Evolutionary conservation across 2,329 filamentous ascomycete genomes (phyloP), one percentile per base, ranked within the genome.

Genomic region (Trichoderma aggressivum): DNA sequence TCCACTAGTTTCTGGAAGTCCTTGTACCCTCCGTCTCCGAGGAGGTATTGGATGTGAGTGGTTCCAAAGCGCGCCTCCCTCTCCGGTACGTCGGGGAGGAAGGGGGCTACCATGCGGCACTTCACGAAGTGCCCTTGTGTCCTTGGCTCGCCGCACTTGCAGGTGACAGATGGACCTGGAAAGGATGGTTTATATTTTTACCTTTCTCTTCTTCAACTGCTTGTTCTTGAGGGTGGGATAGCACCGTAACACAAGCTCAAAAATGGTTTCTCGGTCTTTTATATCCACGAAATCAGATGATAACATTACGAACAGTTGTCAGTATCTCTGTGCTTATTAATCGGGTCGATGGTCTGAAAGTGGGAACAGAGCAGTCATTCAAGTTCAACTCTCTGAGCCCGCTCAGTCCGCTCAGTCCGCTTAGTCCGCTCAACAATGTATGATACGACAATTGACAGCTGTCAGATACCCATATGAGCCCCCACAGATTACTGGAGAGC

Each of bases 261-360:
- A n/a, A 43, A 5, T 1, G 0, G 0, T 43, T 43, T 43, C 16
- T n/a, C 39, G 0, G 16, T 43, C 39, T 39, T 39, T 4, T n/a
- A 43, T 16, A n/a, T 43, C 39, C 36, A 43, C 2, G 36, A 0
- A 43, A 43, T 43, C 39, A 43, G 16, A 43, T 43, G 16, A 7
- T 3, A 43, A 5, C 7, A 7, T 39, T 43, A n/a, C 39, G 16
- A 2, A 43, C 16, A 43, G 39, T n/a, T 43, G 18, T 43, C 39
- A 43, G 16, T 43, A 43, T 43, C 39, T n/a, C 39, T 43, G 7
- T 7, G 18, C 39, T 43, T 43, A 43, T 43, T n/a, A 43, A 43
- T 7, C n/a, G 39, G 39, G 39, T 0, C 18, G 39, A 43, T 43
- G 39, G 1, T n/a, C 39, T 16, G n/a, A 0, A 43, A 43, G 39